These are phyloP conservation scores for Trichoderma citrinoviride DNA, from an alignment of 2,329 filamentous ascomycete species.

Conservation along the genomic window DNA sequence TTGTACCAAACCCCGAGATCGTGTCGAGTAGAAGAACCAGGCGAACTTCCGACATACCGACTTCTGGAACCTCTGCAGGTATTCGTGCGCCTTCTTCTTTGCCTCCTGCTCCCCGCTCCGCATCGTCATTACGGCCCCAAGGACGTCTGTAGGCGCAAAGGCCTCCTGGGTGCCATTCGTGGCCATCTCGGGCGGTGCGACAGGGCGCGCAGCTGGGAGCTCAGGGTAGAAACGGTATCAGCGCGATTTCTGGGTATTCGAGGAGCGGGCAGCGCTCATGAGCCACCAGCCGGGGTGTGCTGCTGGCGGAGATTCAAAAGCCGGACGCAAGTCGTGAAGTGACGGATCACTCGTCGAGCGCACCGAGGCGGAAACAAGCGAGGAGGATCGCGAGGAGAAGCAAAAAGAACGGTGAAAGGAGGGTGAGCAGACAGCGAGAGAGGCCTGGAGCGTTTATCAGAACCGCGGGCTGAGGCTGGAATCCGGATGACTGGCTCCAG, in stretches of 20 bases:
- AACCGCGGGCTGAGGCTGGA: slow-evolving; percentile 4
- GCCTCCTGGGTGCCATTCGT: slow-evolving; percentile 62
- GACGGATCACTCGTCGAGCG: background rate
- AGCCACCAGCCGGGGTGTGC: slow-evolving; percentile 21
- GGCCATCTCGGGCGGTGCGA: slow-evolving; percentile 55
- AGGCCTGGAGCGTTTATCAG: background rate
- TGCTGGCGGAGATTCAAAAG: background rate
- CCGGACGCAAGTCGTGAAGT: background rate
- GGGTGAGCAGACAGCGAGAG: background rate
- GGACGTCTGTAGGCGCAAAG: slow-evolving; percentile 72
- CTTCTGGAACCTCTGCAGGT: slow-evolving; percentile 94
- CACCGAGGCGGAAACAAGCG: background rate
- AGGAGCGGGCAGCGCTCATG: slow-evolving; percentile 29
- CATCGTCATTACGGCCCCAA: slow-evolving; percentile 90
- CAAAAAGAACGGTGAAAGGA: background rate
- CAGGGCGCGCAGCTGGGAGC: background rate
- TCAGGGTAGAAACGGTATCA: slow-evolving; percentile 7
- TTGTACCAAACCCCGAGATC: background rate
- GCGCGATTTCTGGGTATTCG: slow-evolving; percentile 27
- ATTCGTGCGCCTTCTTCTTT: slow-evolving; percentile 89
- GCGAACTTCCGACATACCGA: slow-evolving; percentile 59
- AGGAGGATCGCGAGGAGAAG: background rate
- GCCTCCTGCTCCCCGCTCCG: slow-evolving; percentile 75
- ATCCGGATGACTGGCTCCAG: slow-evolving; percentile 21
- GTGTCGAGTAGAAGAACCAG: background rate